Base-by-base conservation (phyloP, 768 basidiomycete genomes). In the Podaxis pistillaris region DNA sequence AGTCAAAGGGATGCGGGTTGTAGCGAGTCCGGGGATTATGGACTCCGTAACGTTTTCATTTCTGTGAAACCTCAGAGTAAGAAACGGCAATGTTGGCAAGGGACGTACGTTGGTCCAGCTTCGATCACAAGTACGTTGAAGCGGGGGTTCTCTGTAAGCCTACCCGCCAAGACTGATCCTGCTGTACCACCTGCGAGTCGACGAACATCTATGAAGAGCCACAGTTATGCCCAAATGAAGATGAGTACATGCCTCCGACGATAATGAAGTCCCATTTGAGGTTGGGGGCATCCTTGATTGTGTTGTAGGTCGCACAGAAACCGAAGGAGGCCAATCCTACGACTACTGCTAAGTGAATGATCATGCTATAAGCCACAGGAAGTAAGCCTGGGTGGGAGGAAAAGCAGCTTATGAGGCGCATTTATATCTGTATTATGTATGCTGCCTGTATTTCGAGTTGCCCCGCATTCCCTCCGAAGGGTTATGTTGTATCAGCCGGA, bases 81-180 rank as follows among this genome's bases (percentile, higher is more conserved):
- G 9, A 24, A 61, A 12, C 3, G 11, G 22, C 19, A 17, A 5
- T 15, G 12, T n/a, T 53, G 15, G 4, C 4, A 15, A 4, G 15
- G 41, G 41, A 13, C 63, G 11, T 58, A 67, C 66, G 63, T 62
- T 3, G 65, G 66, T 3, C 66, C 66, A 1, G 66, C 59, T 62
- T 67, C 66, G 5, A 67, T 58, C 9, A 67, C 36, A 1, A 67
- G 60, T 17, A 67, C 66, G 28, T 66, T 60, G 56, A 52, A 59
- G 37, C 51, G 4, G 6, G 60, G 26, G 17, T 58, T 57, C 28
- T 66, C 65, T n/a, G 74, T 67, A 22, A 76, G 64, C 9, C 74
- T 65, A 56, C 69, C 75, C 9, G 73, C 74, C 30, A 66, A 36
- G 15, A 74, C 73, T 15, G 63, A 67, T 6, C 75, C 75, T 19